Evolutionary conservation across 164 flowering plant genomes (phyloP), one percentile per base, ranked within the genome.

Genomic region (Dillenia suffruticosa): DNA sequence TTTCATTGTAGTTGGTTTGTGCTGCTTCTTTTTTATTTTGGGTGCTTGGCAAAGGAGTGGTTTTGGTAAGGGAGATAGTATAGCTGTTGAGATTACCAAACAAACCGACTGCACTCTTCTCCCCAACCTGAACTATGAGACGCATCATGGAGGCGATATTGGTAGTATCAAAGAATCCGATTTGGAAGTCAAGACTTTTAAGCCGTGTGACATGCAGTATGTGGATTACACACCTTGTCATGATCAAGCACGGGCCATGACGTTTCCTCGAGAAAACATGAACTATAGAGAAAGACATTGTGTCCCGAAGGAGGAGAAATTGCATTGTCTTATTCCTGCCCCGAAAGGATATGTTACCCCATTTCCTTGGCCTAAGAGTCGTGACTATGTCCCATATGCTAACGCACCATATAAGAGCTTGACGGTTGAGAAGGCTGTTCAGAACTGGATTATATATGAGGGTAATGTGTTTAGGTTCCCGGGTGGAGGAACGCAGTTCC

Each of bases 21-120:
- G 87, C 57, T 56, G 79, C 63, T 76, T 76, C 70, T 82, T 80
- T 62, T 82, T 69, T 49, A 65, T 82, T 12, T 66, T 82, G 66
- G 84, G 87, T 50, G 76, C 72, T 5, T 82, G 87, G 87, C 82
- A 82, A 49, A 59, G 84, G 54, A 79, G 84, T 72, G 86, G 86
- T 16, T 80, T 72, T 46, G 86, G 86, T 14, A 82, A 82, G 62
- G 84, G 87, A 22, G 87, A 82, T 56, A 69, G 74, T 12, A 80
- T 80, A 46, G 87, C 87, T 7, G 12, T 63, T 9, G 72, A 74
- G 63, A 64, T 78, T 13, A 74, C 77, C 22, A 74, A 63, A 51
- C 67, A 69, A 10, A 48, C 79, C 8, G 81, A 78, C 63, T 82
- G 84, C 70, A 72, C 57, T 50, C 19, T 76, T 9, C 63, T 82